These are phyloP conservation scores for Mycena pura DNA, from an alignment of 768 basidiomycete genomes.

Conservation along the genomic window DNA sequence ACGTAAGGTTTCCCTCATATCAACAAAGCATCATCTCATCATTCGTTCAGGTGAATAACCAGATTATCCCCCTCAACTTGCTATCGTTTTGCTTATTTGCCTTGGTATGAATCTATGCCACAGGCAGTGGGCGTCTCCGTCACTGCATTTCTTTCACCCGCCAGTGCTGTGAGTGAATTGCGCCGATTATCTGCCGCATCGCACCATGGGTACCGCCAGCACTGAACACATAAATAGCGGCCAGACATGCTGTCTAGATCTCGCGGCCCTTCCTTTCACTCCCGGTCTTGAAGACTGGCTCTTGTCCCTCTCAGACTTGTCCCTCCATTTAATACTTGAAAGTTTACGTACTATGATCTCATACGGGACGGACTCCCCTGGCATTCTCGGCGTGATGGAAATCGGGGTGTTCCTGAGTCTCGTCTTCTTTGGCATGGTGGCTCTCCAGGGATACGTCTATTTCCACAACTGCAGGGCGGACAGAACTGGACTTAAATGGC, in stretches of 20 bases:
- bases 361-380: constrained; percentile 12
- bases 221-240: too few species aligned
- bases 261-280: too few species aligned
- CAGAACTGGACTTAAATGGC: constrained; percentile 3
- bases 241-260: too few species aligned
- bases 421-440: constrained; percentile 17
- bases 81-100: too few species aligned
- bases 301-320: background rate
- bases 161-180: too few species aligned
- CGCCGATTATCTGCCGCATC: too few species aligned
- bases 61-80: background rate
- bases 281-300: constrained; percentile 16
- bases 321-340: background rate
- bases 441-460: constrained; percentile 18
- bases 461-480: constrained; percentile 9
- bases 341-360: constrained; percentile 12
- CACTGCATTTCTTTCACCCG: too few species aligned
- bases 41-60: background rate
- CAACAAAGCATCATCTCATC: constrained; percentile 11
- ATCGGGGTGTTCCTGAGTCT: constrained; percentile 20
- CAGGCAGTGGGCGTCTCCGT: too few species aligned
- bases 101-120: too few species aligned
- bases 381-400: constrained; percentile 16
- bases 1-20: too few species aligned
- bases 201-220: too few species aligned